Base-by-base conservation (phyloP, 2,329 filamentous ascomycete genomes). In the Colletotrichum sojae region DNA sequence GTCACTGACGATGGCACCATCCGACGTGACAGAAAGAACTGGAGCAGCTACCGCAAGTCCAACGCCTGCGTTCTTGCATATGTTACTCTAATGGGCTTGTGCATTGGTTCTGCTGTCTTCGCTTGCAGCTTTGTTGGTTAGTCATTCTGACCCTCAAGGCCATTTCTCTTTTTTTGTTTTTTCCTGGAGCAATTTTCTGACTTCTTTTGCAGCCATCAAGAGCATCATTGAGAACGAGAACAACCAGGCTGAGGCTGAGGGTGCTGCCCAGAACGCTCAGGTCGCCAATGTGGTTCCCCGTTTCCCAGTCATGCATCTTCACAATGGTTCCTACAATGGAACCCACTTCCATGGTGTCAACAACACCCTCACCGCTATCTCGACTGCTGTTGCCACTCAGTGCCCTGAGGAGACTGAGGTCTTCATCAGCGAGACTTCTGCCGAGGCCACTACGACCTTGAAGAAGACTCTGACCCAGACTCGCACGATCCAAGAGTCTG, bases 21-120 rank as follows among this genome's bases (percentile, higher is more conserved):
- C 43, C 31, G 49, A 39, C 56, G 55, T 36, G 20, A 64, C 15
- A 22, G 16, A 12, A 60, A 69, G 25, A 49, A 69, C 49, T 69
- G 67, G 67, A 52, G 48, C 27, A 49, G 27, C 31, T 69, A 69
- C 18, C 67, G 55, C 67, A 69, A 69, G 67, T 60, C 67, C 12
- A 56, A 55, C n/a, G 16, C 63, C 45, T 69, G 52, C 55, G 31
- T 62, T 16, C 12, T 62, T 6, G 13, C n/a, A 25, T 62, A 46
- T n/a, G 16, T 62, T 22, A 27, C 53, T 10, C 20, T 51, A 40
- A 18, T 61, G 31, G 43, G 18, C n/a, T 36, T 20, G 36, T 40
- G 48, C 9, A 18, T 56, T 13, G 18, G 51, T 6, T 20, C 64
- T 20, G 55, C 43, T 6, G 15, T 57, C 16, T 27, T 66, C 27